Evolutionary conservation across 169 alveolate species (phyloP).

Genomic region (Babesia bovis): DNA sequence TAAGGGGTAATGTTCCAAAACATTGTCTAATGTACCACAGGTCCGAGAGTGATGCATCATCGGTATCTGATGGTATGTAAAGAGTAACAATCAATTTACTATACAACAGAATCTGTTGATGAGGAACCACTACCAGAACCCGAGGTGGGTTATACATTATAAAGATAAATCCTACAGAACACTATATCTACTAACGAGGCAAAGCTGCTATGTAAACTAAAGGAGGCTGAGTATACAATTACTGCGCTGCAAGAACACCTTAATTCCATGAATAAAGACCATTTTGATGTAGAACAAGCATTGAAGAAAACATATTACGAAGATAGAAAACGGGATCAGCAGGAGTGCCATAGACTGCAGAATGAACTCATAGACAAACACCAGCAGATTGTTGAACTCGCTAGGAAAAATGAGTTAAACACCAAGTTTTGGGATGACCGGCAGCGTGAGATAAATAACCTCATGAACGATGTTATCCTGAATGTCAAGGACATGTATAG

Average conservation of each 20-base stretch:
- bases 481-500: conserved; percentile 54
- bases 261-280: conserved; percentile 33
- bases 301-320: conserved; percentile 55
- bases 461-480: conserved; percentile 54
- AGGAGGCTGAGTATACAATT: conserved; percentile 46
- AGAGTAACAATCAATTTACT: no score
- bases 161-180: background rate
- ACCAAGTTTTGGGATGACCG: conserved; percentile 46
- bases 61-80: conserved; percentile 16
- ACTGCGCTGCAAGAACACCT: conserved; percentile 17
- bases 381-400: conserved; percentile 18
- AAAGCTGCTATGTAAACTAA: conserved; percentile 29
- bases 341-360: conserved; percentile 18
- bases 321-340: conserved; percentile 14
- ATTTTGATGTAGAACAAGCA: conserved; percentile 47
- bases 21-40: background rate
- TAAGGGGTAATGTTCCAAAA: conserved; percentile 6
- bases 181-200: background rate
- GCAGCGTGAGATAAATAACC: conserved; percentile 30
- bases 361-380: conserved; percentile 23
- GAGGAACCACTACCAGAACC: background rate
- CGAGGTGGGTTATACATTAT: background rate
- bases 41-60: background rate
- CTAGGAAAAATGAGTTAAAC: conserved; percentile 2
- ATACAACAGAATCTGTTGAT: background rate